Conservation (phyloP, 495 filamentous ascomycete species). For the Xylaria flabelliformis region DNA sequence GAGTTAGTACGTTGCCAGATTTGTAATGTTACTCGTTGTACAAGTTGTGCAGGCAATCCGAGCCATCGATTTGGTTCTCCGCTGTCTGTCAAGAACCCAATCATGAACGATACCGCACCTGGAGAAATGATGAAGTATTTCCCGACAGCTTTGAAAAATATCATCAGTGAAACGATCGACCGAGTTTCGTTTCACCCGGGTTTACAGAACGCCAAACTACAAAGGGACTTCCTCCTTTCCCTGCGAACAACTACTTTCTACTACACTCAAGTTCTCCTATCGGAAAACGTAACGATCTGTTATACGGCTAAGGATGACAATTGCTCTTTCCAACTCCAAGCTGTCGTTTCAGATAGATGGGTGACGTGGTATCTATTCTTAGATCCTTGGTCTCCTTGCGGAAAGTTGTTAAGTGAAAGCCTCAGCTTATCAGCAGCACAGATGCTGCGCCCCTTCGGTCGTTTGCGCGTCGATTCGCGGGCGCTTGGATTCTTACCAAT, state of each 20-base stretch:
- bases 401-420: not conserved
- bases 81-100: not conserved
- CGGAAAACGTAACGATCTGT: constrained; percentile 42
- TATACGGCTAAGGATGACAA: constrained; percentile 35
- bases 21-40: constrained; percentile 35
- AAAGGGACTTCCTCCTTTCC: not conserved
- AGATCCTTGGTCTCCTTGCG: constrained; percentile 31
- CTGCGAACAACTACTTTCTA: constrained; percentile 35
- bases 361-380: constrained; percentile 45
- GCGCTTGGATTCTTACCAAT: not conserved
- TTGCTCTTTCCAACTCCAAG: constrained; percentile 41
- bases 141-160: constrained; percentile 24
- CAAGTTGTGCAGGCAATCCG: constrained; percentile 46
- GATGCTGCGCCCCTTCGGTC: constrained; percentile 32
- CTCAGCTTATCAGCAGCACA: not conserved
- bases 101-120: constrained; percentile 23
- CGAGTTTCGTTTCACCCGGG: constrained; percentile 10
- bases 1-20: constrained; percentile 30
- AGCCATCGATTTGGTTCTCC: constrained; percentile 33
- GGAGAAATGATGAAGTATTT: constrained; percentile 31
- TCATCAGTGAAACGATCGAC: constrained; percentile 3
- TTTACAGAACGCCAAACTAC: not conserved
- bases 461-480: not conserved
- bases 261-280: constrained; percentile 41
- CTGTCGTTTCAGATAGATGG: constrained; percentile 35